Evolutionary conservation across 768 basidiomycete genomes (phyloP).

Genomic region (Mycena metata): DNA sequence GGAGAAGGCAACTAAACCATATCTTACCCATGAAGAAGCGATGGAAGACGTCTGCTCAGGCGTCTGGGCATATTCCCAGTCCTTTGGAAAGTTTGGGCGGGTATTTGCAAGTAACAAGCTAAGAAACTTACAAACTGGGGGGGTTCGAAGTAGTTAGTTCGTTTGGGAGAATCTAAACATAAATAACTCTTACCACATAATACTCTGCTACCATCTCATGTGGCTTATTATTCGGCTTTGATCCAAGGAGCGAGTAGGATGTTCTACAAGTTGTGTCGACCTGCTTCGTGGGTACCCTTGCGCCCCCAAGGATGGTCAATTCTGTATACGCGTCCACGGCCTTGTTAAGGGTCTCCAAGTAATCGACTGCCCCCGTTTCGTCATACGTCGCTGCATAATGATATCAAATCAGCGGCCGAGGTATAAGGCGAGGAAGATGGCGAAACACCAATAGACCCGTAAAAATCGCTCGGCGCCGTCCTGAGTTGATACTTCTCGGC

Average conservation of each 20-base stretch:
- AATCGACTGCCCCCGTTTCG: constrained; percentile 63
- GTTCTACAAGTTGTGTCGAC: constrained; percentile 70
- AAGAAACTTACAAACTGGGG: constrained; percentile 13
- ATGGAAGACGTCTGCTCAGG: constrained; percentile 76
- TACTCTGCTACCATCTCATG: constrained; percentile 71
- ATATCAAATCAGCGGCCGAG: neutral
- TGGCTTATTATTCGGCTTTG: constrained; percentile 57
- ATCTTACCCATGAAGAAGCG: constrained; percentile 70
- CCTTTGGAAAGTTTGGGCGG: neutral
- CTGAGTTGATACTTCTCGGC: constrained; percentile 67
- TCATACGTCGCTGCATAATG: constrained; percentile 59
- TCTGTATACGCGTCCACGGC: constrained; percentile 56
- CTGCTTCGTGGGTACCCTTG: constrained; percentile 55
- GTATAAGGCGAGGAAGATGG: constrained; percentile 42
- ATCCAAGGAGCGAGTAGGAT: constrained; percentile 66
- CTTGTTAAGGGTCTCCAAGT: constrained; percentile 56
- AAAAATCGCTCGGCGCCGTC: constrained; percentile 60
- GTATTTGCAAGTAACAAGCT: too few relatives aligned
- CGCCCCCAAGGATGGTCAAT: constrained; percentile 61
- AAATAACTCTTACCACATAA: constrained; percentile 59
- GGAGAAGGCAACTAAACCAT: neutral
- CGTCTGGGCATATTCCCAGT: constrained; percentile 65
- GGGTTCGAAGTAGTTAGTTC: neutral
- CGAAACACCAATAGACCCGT: constrained; percentile 59
- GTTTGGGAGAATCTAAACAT: too few relatives aligned